Evolutionary conservation across 305 asterid genomes (phyloP), one percentile per base, ranked within the genome.

Genomic region (Lippia alba): DNA sequence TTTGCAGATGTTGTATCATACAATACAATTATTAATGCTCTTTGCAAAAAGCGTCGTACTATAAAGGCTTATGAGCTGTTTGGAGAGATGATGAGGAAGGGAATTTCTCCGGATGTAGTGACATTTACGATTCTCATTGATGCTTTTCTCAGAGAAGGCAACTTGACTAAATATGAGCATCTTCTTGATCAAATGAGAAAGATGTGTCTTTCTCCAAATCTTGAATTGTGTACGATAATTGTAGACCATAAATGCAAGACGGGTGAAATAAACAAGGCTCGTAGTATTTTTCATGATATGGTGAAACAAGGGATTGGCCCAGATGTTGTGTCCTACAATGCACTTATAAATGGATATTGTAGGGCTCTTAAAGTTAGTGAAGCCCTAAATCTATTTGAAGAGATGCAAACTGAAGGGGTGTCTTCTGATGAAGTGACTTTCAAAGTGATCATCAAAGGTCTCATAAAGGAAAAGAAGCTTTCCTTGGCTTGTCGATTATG

Each of bases 1-100:
- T 73, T 83, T 72, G 87, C 85, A 5, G 91, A 94, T 76, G 93
- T 88, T 79, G 96, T 91, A 54, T 88, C 97, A 12, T 94, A 91
- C 69, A 91, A 94, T 85, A 94, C 97, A 5, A 83, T 89, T 70
- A 84, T 94, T 61, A 78, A 66, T 63, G 85, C 93, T 40, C 79
- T 91, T 69, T 94, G 97, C 84, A 87, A 78, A 74, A 74, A 66
- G 33, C 83, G 89, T 70, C 79, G 71, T 74, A 70, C 78, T 44
- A 78, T 69, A 65, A 83, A 76, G 71, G 97, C 96, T n/a, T 87
- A 81, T 70, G 79, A 79, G 78, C 89, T 91, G 24, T 78, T 88
- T 6, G 85, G 79, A 33, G 96, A 87, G 87, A 94, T 94, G 95
- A 85, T 56, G 49, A 85, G 72, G 79, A 94, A 89, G 73, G 93